These are phyloP conservation scores for Fonsecaea multimorphosa DNA, from an alignment of 2,329 filamentous ascomycete genomes.

Conservation along the genomic window DNA sequence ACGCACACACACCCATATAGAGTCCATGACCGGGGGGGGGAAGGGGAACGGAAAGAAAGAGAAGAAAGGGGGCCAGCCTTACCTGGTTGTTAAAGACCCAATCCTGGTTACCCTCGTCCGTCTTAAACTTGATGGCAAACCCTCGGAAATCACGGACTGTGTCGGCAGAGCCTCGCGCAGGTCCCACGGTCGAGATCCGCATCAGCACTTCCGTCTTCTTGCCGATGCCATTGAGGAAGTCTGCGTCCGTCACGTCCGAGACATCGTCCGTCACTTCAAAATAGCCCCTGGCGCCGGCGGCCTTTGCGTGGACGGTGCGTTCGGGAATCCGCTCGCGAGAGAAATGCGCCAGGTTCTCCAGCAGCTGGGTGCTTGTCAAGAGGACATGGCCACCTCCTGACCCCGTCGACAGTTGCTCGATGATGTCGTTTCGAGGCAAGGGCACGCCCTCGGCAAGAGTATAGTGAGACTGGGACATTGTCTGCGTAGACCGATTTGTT, in stretches of 20 bases:
- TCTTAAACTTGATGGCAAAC: conserved; percentile 59
- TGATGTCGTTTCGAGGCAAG: conserved; percentile 18
- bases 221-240: conserved; percentile 60
- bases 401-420: conserved; percentile 26
- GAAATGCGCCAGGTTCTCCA: conserved; percentile 66
- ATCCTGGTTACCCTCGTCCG: conserved; percentile 60
- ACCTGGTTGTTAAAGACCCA: conserved; percentile 54
- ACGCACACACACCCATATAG: no score
- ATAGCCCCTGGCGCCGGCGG: conserved; percentile 62
- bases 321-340: conserved; percentile 68
- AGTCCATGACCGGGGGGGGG: no score
- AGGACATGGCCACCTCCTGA: conserved; percentile 50
- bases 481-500: neutral
- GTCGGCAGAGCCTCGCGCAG: conserved; percentile 56
- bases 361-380: conserved; percentile 63
- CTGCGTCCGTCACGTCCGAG: conserved; percentile 61
- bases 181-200: conserved; percentile 56
- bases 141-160: conserved; percentile 56
- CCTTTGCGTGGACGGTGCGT: conserved; percentile 67
- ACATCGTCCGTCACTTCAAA: conserved; percentile 67
- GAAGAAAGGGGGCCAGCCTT: neutral
- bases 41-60: no score
- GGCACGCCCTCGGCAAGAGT: conserved; percentile 28
- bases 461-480: conserved; percentile 17
- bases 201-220: conserved; percentile 60